phyloP scores from a whole-genome alignment of 2,329 filamentous ascomycete species.

The Colletotrichum orchidophilum region DNA sequence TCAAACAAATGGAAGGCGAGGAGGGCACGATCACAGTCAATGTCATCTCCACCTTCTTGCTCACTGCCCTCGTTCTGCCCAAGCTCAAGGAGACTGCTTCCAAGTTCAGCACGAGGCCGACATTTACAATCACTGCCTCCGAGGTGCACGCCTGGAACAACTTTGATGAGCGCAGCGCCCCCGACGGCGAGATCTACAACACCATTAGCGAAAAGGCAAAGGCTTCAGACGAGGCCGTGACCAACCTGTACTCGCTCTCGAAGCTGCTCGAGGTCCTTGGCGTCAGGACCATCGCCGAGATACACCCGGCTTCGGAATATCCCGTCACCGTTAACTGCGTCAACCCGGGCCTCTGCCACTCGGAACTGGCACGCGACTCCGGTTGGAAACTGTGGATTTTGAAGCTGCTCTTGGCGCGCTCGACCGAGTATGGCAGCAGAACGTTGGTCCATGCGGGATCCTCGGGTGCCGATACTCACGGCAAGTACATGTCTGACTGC shows the following conservation, averaged over 20 bases:
- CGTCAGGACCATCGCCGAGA: constrained; percentile 37
- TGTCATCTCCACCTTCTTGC: constrained; percentile 60
- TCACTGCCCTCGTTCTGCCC: constrained; percentile 59
- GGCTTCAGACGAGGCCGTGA: constrained; percentile 12
- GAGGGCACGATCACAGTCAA: constrained; percentile 63
- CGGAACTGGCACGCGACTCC: constrained; percentile 52
- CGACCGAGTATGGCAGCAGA: constrained; percentile 57
- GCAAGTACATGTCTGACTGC: constrained; percentile 54
- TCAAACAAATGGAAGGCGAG: constrained; percentile 49
- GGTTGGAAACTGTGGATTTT: constrained; percentile 37
- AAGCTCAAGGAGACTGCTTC: constrained; percentile 54
- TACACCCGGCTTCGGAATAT: constrained; percentile 22
- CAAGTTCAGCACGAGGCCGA: constrained; percentile 35
- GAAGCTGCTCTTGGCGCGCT: constrained; percentile 49
- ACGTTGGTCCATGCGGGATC: constrained; percentile 50
- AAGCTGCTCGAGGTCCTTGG: constrained; percentile 44
- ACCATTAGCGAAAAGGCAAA: constrained; percentile 39
- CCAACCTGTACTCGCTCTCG: constrained; percentile 39
- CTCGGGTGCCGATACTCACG: constrained; percentile 53
- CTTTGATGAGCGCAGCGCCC: constrained; percentile 40
- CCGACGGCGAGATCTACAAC: constrained; percentile 41
- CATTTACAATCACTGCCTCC: constrained; percentile 41
- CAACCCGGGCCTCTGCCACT: constrained; percentile 63
- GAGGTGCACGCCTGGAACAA: constrained; percentile 39
- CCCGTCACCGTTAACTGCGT: constrained; percentile 59